A percentile compares a stretch with the other conserved stretches of the same genome.
Conservation (phyloP, 2,329 filamentous ascomycete genomes). For the Aureobasidium sp. region DNA sequence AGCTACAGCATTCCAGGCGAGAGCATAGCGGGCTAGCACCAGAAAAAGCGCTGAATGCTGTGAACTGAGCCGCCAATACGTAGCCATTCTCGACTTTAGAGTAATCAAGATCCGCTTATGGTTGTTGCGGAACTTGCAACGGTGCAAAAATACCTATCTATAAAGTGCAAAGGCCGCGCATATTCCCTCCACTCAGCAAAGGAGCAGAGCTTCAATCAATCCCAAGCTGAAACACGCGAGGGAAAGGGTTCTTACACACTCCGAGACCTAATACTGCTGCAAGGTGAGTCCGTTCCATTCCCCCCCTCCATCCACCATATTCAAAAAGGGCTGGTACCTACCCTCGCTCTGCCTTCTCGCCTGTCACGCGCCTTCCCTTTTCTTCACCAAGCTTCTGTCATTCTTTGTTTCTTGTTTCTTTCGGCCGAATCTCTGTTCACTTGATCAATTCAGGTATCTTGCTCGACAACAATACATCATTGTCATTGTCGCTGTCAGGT, state of each 20-base stretch:
- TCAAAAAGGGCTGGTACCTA: slow-evolving; percentile 5
- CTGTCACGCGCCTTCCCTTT: slow-evolving; percentile 6
- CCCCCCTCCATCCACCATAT: neutral
- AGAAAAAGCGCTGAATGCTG: slow-evolving; percentile 3
- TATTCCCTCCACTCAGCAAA: slow-evolving; percentile 10
- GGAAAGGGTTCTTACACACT: slow-evolving; percentile 11
- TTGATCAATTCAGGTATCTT: slow-evolving; percentile 9
- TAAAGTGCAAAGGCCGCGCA: slow-evolving; percentile 8
- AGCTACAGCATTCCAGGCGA: slow-evolving; percentile 11
- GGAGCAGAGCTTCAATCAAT: slow-evolving; percentile 11
- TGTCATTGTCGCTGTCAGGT: slow-evolving; percentile 13
- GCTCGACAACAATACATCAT: slow-evolving; percentile 10
- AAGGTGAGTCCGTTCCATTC: slow-evolving; percentile 13
- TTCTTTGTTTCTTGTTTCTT: slow-evolving; percentile 11
- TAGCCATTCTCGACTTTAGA: slow-evolving; percentile 1
- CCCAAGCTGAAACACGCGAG: slow-evolving; percentile 13
- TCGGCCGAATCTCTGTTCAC: slow-evolving; percentile 5
- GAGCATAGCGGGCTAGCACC: neutral
- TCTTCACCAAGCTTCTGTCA: neutral
- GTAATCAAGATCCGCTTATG: slow-evolving; percentile 9
- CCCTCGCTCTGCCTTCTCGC: neutral
- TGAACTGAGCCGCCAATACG: neutral
- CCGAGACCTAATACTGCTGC: slow-evolving; percentile 8
- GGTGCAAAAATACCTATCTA: slow-evolving; percentile 4
- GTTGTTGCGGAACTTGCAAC: slow-evolving; percentile 10